Percentiles rank a stretch among this genome's conserved stretches.
phyloP scores from a whole-genome alignment of 2,329 filamentous ascomycete genomes.

The Myriosclerotinia scirpicola region DNA sequence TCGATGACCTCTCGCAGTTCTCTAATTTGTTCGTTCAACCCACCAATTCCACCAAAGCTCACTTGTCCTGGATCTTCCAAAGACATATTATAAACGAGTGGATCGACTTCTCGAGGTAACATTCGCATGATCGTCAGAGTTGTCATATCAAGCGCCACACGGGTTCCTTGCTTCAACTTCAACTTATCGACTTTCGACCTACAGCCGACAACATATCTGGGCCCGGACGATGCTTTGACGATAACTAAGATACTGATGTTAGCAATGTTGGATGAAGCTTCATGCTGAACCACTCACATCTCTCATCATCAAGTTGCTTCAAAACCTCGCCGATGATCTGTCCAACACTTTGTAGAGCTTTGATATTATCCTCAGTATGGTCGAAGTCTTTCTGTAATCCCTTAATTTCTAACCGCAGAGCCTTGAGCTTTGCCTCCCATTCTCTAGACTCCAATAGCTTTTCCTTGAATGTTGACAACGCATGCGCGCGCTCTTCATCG shows the following conservation, averaged over 20 bases:
- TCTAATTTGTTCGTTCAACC: constrained; percentile 96
- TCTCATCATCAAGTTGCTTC: constrained; percentile 97
- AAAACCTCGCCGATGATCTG: constrained; percentile 99
- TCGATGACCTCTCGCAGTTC: constrained; percentile 98
- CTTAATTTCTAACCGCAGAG: constrained; percentile 92
- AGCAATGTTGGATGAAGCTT: constrained; percentile 25
- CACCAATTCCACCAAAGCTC: constrained; percentile 96
- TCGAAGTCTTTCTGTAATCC: constrained; percentile 93
- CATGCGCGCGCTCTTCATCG: constrained; percentile 61
- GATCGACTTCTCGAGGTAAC: constrained; percentile 97
- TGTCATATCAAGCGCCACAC: constrained; percentile 98
- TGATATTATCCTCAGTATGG: constrained; percentile 98
- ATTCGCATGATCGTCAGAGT: constrained; percentile 99
- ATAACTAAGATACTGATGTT: constrained; percentile 64
- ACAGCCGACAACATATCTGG: constrained; percentile 96
- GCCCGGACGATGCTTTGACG: constrained; percentile 95
- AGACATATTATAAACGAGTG: constrained; percentile 99
- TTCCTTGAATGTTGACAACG: constrained; percentile 74
- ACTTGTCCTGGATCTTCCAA: constrained; percentile 96
- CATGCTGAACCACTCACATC: constrained; percentile 65
- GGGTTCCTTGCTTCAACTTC: constrained; percentile 97
- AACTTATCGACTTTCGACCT: constrained; percentile 96
- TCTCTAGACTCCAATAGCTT: constrained; percentile 93
- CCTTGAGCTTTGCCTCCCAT: constrained; percentile 98
- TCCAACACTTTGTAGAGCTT: constrained; percentile 96